Conservation (phyloP, 148 eudicot species). For the Dianthus caryophyllus region DNA sequence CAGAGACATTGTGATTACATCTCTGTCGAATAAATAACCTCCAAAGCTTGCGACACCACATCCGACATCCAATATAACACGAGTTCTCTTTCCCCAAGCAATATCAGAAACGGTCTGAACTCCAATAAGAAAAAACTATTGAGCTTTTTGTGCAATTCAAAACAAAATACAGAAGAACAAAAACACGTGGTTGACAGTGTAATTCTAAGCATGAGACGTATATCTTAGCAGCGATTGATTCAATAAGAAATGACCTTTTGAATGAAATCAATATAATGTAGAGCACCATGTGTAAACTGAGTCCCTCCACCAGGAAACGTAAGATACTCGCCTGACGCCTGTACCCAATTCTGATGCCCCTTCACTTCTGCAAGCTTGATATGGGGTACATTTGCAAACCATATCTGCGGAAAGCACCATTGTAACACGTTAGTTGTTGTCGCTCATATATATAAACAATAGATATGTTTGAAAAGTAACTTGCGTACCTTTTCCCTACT, state of each 20-base stretch:
- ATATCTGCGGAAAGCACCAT: conserved; percentile 34
- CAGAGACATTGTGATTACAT: conserved; percentile 65
- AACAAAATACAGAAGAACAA: not conserved
- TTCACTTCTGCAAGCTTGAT: conserved; percentile 56
- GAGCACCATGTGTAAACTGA: conserved; percentile 61
- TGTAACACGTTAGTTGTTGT: conserved; percentile 12
- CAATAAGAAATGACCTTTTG: conserved; percentile 33
- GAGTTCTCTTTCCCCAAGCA: conserved; percentile 56
- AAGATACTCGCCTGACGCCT: conserved; percentile 53
- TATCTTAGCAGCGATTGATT: not conserved
- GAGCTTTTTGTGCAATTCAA: not conserved
- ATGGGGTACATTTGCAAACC: conserved; percentile 66
- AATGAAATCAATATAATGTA: conserved; percentile 52
- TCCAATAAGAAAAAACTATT: conserved; percentile 1
- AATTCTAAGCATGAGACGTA: conserved; percentile 1
- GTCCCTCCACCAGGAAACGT: conserved; percentile 77
- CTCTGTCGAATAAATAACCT: conserved; percentile 66
- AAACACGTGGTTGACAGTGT: not conserved
- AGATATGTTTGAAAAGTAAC: conserved; percentile 1
- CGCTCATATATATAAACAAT: not conserved
- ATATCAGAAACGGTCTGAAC: conserved; percentile 52
- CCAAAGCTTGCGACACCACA: conserved; percentile 89
- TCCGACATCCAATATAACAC: conserved; percentile 68
- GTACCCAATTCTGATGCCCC: conserved; percentile 78
- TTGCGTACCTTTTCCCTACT: conserved; percentile 60